Base-by-base conservation (phyloP, 164 flowering plant species). In the Stephania japonica region DNA sequence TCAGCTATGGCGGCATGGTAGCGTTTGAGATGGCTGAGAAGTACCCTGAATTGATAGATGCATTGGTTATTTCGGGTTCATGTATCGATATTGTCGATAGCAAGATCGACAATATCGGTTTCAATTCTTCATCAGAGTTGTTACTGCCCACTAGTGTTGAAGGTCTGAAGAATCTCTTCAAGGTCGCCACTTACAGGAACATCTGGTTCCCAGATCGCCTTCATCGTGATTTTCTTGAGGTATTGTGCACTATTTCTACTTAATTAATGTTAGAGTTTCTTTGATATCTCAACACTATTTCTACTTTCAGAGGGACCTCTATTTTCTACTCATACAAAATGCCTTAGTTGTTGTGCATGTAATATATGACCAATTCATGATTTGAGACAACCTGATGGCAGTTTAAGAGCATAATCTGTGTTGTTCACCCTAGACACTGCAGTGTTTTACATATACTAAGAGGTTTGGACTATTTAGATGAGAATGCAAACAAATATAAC, bases 1-100 rank as follows among this genome's bases (percentile, higher is more conserved):
- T 92, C 73, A 92, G 97, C 73, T 92, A 92, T 27, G 97, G 97
- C 3, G 97, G 97, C 4, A 88, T 92, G 88, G 95, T 92, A 70
- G 89, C 89, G 7, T 89, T 90, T 49, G 90, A 89, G 85, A 74
- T 92, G 82, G 93, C 89, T 2, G 87, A 87, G 81, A 23, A 76
- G 73, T 70, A 83, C 21, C 97, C 95, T 0, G 82, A 84, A 7
- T n/a, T 92, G 80, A 88, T 92, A 16, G 43, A 76, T 16, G 80
- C 83, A 10, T 19, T 92, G 81, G 95, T 90, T 42, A 71, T 90
- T 1, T 89, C 97, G 0, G 95, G 97, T 5, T 90, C 97, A 14
- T 79, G 89, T 59, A 23, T 86, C 11, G 86, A 88, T 14, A 85
- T 88, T 90, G 18, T 85, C 83, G 63, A 81, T 41, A 0, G 62